Evolutionary conservation across 345 rosid species (phyloP).

Genomic region (Salix koriyanagi): DNA sequence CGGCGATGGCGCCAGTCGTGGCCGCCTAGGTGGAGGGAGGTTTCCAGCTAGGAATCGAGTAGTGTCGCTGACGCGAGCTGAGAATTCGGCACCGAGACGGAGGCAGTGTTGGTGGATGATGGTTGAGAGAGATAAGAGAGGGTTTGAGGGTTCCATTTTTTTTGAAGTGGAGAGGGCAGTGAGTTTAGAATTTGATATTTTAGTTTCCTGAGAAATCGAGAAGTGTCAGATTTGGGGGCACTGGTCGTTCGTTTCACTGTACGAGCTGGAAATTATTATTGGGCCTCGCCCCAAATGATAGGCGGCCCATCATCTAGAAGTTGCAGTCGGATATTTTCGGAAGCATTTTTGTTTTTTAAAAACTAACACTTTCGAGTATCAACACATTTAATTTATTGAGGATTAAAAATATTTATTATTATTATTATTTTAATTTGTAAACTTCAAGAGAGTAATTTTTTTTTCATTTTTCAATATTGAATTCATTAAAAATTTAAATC

Average conservation of each 20-base stretch:
- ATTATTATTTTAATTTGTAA: too few relatives aligned
- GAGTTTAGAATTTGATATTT: not conserved
- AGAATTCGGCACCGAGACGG: conserved; percentile 53
- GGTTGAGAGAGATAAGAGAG: conserved; percentile 56
- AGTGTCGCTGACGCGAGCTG: conserved; percentile 53
- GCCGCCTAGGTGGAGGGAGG: conserved; percentile 20
- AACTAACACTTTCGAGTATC: too few relatives aligned
- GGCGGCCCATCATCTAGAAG: not conserved
- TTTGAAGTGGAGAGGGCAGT: not conserved
- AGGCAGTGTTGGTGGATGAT: conserved; percentile 60
- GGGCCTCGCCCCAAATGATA: not conserved
- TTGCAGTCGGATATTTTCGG: not conserved
- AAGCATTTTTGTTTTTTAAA: too few relatives aligned
- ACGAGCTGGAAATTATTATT: not conserved
- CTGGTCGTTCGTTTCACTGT: not conserved
- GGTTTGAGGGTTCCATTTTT: conserved; percentile 55
- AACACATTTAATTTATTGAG: too few relatives aligned
- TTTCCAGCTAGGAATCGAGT: conserved; percentile 35
- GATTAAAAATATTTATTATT: too few relatives aligned
- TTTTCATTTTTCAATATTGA: too few relatives aligned
- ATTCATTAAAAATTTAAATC: too few relatives aligned
- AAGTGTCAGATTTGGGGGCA: not conserved
- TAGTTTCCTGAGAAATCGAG: not conserved
- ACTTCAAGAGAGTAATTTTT: too few relatives aligned
- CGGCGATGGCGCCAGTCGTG: conserved; percentile 16